phyloP scores from a whole-genome alignment of 2,329 filamentous ascomycete species.

The Amauroascus niger region DNA sequence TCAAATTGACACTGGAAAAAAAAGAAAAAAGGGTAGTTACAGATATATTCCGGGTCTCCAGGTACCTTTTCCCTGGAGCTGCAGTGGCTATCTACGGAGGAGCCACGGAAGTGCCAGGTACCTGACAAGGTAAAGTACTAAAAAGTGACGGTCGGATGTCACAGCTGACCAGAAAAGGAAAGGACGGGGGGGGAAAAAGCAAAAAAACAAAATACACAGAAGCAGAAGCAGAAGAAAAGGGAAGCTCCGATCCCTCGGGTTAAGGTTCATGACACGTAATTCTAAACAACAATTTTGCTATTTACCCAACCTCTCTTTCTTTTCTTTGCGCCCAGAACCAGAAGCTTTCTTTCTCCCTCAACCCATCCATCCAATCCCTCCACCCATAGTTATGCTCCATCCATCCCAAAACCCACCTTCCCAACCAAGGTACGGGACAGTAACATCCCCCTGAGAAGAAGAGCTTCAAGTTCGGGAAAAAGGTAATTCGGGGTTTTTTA shows the following conservation, averaged over 20 bases:
- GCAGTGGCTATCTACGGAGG: conserved; percentile 4
- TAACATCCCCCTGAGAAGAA: background rate
- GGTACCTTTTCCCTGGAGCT: background rate
- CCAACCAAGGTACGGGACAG: background rate
- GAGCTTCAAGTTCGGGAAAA: background rate
- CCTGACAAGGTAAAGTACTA: background rate
- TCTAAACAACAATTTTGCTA: too few species aligned
- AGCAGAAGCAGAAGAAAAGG: background rate
- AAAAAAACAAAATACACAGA: background rate
- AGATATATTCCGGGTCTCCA: background rate
- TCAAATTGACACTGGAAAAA: too few species aligned
- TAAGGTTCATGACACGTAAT: conserved; percentile 9
- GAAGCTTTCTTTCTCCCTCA: too few species aligned
- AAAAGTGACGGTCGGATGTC: too few species aligned
- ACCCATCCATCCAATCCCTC: too few species aligned
- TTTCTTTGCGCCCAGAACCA: too few species aligned
- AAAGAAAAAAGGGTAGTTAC: too few species aligned
- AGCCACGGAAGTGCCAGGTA: background rate
- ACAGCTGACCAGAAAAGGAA: background rate
- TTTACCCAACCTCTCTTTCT: too few species aligned
- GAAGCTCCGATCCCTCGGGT: background rate
- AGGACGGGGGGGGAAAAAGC: too few species aligned
- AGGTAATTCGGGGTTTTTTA: too few species aligned
- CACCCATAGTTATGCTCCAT: too few species aligned
- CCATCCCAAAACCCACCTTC: too few species aligned